Evolutionary conservation across 257 asterid species (phyloP), one percentile per base, ranked within the genome.

Genomic region (Solanum rostratum): DNA sequence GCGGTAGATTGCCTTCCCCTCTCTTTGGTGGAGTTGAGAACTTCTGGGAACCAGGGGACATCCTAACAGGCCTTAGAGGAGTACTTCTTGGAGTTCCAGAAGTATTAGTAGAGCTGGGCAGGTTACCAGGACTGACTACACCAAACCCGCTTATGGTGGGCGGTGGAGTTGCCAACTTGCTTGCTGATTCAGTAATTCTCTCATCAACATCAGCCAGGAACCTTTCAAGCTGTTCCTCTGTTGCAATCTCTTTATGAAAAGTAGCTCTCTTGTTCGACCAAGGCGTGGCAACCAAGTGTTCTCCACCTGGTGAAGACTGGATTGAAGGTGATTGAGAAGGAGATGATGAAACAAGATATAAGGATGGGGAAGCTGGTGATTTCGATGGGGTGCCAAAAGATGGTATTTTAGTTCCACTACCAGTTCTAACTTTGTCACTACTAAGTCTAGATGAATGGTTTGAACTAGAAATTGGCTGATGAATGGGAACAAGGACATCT

Each of bases 41-140:
- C 88, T 92, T 96, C 79, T 96, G 97, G 55, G 98, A 93, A 79
- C 95, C 95, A 59, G 98, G 98, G 81, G 99, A 94, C 98, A 96
- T 96, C 88, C 98, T 92, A 73, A 96, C 98, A 10, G 98, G 94
- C 89, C 98, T 92, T 84, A 94, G 85, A 87, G 99, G 99, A 11
- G 98, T 93, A 87, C 95, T 92, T 89, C 98, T 94, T 41, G 91
- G 88, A 84, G 95, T 88, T 73, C 98, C 99, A 84, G 99, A 94
- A 62, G 96, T 87, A 87, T 89, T 93, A 70, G 93, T 89, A 43
- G 97, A 90, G 88, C 91, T 91, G 54, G 88, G 66, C 7, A 92
- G 84, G 52, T 90, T 87, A 85, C 90, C 91, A 79, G 99, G 98
- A 86, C 92, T 96, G 83, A 88, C 83, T 85, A 88, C 87, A 45